A percentile compares a stretch with the other conserved stretches of the same genome.
Conservation (phyloP, 139 green algal species). For the Limnomonas spitsbergensis region DNA sequence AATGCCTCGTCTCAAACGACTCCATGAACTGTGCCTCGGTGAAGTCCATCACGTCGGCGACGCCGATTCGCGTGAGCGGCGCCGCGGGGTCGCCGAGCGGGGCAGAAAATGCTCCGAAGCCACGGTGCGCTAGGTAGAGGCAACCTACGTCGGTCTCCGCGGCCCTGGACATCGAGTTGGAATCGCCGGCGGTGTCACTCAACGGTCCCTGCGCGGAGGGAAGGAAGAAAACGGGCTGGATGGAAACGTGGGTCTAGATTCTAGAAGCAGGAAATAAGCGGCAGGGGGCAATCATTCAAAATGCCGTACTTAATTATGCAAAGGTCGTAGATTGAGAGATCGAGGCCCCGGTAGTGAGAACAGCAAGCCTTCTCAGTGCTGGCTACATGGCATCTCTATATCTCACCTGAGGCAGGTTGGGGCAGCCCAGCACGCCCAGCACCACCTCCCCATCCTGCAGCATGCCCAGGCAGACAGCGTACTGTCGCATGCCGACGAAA, state of each 20-base stretch:
- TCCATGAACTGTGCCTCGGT: slow-evolving; percentile 71
- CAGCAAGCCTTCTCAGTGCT: too few relatives aligned
- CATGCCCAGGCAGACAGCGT: slow-evolving; percentile 89
- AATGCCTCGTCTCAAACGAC: slow-evolving; percentile 81
- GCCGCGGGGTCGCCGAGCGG: not conserved
- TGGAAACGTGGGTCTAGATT: too few relatives aligned
- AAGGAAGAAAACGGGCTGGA: too few relatives aligned
- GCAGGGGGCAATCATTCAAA: too few relatives aligned
- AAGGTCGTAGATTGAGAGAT: too few relatives aligned
- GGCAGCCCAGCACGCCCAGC: slow-evolving; percentile 90
- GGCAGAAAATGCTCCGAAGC: not conserved
- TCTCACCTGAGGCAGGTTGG: slow-evolving; percentile 78
- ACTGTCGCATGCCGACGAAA: slow-evolving; percentile 93
- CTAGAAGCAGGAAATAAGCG: too few relatives aligned
- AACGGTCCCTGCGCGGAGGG: not conserved
- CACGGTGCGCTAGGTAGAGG: slow-evolving; percentile 5
- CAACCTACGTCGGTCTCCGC: not conserved
- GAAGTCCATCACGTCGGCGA: not conserved
- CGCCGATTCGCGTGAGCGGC: not conserved
- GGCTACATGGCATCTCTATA: too few relatives aligned
- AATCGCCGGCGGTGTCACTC: not conserved
- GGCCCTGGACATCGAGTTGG: not conserved
- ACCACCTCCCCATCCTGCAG: slow-evolving; percentile 62
- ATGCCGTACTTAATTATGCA: too few relatives aligned
- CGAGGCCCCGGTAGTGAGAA: too few relatives aligned